A percentile compares a stretch with the other conserved stretches of the same genome.
phyloP scores from a whole-genome alignment of 257 asterid genomes.

The Fraxinus americana region DNA sequence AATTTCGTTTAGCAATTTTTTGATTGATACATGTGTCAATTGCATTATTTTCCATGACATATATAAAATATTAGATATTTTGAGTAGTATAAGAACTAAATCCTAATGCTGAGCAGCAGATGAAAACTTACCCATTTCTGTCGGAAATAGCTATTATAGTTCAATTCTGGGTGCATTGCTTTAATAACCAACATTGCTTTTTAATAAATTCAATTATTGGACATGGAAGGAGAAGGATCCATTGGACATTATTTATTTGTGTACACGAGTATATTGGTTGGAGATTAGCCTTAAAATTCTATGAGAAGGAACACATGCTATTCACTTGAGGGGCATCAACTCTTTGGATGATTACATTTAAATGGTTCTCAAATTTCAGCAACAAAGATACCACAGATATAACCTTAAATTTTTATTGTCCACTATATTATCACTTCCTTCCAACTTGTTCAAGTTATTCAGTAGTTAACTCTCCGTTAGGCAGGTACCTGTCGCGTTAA shows the following conservation, averaged over 20 bases:
- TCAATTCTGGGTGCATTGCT: constrained; percentile 97
- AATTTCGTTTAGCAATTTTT: constrained; percentile 85
- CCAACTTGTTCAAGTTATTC: too few species aligned
- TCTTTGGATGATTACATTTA: constrained; percentile 26
- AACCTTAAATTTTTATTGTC: too few species aligned
- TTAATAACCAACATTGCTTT: constrained; percentile 44
- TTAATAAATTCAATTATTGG: constrained; percentile 19
- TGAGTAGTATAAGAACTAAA: background rate
- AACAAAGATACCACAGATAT: too few species aligned
- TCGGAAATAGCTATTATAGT: constrained; percentile 71
- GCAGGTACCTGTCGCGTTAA: too few species aligned
- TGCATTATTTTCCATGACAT: constrained; percentile 71
- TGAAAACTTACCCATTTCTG: constrained; percentile 73
- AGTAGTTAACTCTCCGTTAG: too few species aligned
- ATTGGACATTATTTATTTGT: constrained; percentile 29
- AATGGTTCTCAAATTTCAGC: too few species aligned
- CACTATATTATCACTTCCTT: too few species aligned
- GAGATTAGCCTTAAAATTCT: constrained; percentile 23
- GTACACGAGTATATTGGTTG: constrained; percentile 40
- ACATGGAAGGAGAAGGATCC: constrained; percentile 43
- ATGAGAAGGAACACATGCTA: constrained; percentile 49
- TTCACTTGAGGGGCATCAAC: constrained; percentile 53
- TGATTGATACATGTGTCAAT: constrained; percentile 59
- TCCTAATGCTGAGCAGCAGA: background rate
- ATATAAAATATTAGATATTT: constrained; percentile 7